Conservation (phyloP, 1,139 yeast species). For the Diutina pseudorugosa region DNA sequence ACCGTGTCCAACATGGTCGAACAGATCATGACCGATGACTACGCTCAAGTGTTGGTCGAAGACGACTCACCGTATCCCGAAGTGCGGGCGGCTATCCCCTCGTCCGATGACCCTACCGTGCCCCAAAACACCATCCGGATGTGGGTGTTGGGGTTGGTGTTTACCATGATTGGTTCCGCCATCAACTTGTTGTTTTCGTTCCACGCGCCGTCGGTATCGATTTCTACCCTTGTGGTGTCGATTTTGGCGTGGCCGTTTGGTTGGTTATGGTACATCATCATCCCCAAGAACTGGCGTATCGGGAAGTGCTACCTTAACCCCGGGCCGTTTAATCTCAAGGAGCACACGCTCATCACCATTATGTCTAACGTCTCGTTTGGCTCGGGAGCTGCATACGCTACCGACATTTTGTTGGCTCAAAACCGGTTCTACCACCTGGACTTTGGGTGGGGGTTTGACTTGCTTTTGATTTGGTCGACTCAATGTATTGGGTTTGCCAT, state of each 20-base stretch:
- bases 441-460: slow-evolving; percentile 38
- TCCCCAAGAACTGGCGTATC: slow-evolving; percentile 33
- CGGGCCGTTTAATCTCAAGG: slow-evolving; percentile 53
- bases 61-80: slow-evolving; percentile 59
- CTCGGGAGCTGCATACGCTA: slow-evolving; percentile 49
- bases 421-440: slow-evolving; percentile 36
- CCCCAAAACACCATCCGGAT: slow-evolving; percentile 53
- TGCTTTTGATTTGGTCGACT: slow-evolving; percentile 40
- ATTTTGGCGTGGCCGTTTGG: slow-evolving; percentile 57
- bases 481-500: slow-evolving; percentile 55
- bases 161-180: slow-evolving; percentile 49
- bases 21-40: slow-evolving; percentile 22
- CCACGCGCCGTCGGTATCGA: slow-evolving; percentile 42
- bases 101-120: slow-evolving; percentile 39
- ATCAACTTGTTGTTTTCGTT: slow-evolving; percentile 48
- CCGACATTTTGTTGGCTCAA: slow-evolving; percentile 47
- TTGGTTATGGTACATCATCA: slow-evolving; percentile 30
- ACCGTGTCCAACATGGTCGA: slow-evolving; percentile 8
- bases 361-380: slow-evolving; percentile 45
- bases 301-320: slow-evolving; percentile 41
- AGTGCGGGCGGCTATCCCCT: slow-evolving; percentile 59
- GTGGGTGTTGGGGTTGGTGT: slow-evolving; percentile 41
- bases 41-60: slow-evolving; percentile 29
- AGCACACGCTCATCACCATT: slow-evolving; percentile 52
- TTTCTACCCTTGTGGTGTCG: slow-evolving; percentile 45